These are phyloP conservation scores for Juglanconis sp. DNA, from an alignment of 2,329 filamentous ascomycete genomes.

Conservation along the genomic window DNA sequence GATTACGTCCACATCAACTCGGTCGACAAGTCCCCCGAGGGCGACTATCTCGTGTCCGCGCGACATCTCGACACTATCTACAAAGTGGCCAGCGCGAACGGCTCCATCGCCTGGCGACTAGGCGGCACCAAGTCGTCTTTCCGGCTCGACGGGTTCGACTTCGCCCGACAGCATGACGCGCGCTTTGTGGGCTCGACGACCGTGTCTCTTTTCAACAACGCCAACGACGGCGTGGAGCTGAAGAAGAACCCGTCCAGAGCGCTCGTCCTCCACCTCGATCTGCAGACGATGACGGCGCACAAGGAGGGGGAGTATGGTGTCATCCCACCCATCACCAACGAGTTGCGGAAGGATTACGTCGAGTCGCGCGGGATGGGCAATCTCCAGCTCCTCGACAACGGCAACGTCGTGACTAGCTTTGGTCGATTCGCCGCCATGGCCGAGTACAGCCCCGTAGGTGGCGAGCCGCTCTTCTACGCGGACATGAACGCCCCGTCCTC, in stretches of 20 bases:
- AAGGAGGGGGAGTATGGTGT: conserved; percentile 11
- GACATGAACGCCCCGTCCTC: neutral
- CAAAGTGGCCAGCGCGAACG: conserved; percentile 43
- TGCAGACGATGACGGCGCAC: conserved; percentile 10
- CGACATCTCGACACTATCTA: conserved; percentile 45
- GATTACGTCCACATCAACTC: conserved; percentile 57
- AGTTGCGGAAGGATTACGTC: conserved; percentile 5
- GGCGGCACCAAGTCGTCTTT: conserved; percentile 14
- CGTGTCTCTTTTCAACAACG: conserved; percentile 51
- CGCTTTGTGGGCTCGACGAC: conserved; percentile 34
- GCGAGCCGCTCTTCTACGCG: conserved; percentile 21
- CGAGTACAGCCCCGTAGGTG: conserved; percentile 35
- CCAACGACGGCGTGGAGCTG: conserved; percentile 19
- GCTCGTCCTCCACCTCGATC: conserved; percentile 18
- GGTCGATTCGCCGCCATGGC: conserved; percentile 47
- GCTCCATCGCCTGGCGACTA: conserved; percentile 43
- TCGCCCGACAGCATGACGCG: conserved; percentile 47
- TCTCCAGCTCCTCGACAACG: conserved; percentile 32
- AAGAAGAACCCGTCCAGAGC: conserved; percentile 14
- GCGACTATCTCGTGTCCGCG: conserved; percentile 48
- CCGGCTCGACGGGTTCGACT: conserved; percentile 12
- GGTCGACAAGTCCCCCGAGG: conserved; percentile 46
- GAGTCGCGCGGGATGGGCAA: conserved; percentile 23
- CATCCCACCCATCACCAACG: neutral
- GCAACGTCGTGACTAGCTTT: conserved; percentile 46